Evolutionary conservation across 163 green algal genomes (phyloP).

Genomic region (Prototheca wickerhamii): DNA sequence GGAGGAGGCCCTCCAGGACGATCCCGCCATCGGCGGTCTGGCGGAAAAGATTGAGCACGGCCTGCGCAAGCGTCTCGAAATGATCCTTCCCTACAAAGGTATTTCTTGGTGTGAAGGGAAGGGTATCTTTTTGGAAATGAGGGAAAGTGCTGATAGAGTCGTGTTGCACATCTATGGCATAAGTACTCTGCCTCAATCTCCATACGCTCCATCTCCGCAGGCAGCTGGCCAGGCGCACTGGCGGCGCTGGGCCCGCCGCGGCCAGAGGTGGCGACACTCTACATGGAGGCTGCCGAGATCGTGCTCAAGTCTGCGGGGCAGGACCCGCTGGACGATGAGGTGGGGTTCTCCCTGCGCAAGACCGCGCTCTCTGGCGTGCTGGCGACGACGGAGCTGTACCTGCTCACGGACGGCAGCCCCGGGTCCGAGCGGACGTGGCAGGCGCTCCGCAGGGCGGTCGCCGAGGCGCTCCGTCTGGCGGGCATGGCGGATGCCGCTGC

Average conservation of each 20-base stretch:
- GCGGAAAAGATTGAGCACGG: neutral
- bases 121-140: no score
- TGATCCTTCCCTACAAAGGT: constrained; percentile 1
- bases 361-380: constrained; percentile 48
- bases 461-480: constrained; percentile 18
- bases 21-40: neutral
- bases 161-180: no score
- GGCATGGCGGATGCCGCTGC: constrained; percentile 7
- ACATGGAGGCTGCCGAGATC: neutral
- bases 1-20: neutral
- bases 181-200: neutral
- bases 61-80: neutral
- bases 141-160: neutral
- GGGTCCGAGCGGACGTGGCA: constrained; percentile 54
- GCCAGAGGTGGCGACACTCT: neutral
- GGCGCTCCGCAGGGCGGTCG: constrained; percentile 46
- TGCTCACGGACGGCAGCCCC: constrained; percentile 47
- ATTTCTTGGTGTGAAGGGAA: neutral
- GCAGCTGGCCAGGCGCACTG: neutral
- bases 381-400: constrained; percentile 62
- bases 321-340: neutral
- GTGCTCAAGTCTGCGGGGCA: neutral
- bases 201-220: neutral
- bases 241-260: neutral
- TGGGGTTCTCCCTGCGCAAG: no score